Evolutionary conservation across 1,139 yeast species (phyloP).

Genomic region (Nakaseomyces bracarensis): DNA sequence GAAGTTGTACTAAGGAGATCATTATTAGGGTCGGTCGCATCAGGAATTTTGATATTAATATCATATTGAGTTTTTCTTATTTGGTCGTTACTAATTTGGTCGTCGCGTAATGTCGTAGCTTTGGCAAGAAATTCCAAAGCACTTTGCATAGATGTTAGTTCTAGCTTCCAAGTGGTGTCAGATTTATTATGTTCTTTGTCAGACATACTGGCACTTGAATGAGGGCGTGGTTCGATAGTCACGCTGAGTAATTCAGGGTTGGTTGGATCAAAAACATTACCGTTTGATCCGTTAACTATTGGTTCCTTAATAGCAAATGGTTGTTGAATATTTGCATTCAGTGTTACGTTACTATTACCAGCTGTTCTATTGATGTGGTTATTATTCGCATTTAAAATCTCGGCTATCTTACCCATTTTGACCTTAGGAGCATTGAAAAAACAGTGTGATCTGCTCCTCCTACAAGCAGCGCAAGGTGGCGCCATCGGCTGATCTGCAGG

Average conservation of each 20-base stretch:
- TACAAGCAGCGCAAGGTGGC: slow-evolving; percentile 82
- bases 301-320: neutral
- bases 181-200: neutral
- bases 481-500: slow-evolving; percentile 61
- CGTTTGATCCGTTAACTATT: neutral
- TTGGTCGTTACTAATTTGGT: slow-evolving; percentile 45
- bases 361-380: neutral
- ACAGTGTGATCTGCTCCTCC: slow-evolving; percentile 33
- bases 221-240: neutral
- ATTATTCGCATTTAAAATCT: slow-evolving; percentile 36
- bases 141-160: slow-evolving; percentile 46
- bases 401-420: slow-evolving; percentile 38
- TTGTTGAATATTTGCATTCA: neutral
- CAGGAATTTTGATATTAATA: neutral
- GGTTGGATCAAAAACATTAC: neutral
- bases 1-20: neutral
- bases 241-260: neutral
- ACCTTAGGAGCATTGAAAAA: slow-evolving; percentile 5
- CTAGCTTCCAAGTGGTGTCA: slow-evolving; percentile 31
- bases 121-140: slow-evolving; percentile 65
- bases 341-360: neutral
- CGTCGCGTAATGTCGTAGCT: slow-evolving; percentile 40
- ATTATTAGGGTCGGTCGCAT: neutral
- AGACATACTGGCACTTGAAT: neutral
- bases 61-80: slow-evolving; percentile 23